Percentiles rank a stretch among this genome's conserved stretches.
Conservation (phyloP, 2,329 filamentous ascomycete species). For the Penicillium decumbens region DNA sequence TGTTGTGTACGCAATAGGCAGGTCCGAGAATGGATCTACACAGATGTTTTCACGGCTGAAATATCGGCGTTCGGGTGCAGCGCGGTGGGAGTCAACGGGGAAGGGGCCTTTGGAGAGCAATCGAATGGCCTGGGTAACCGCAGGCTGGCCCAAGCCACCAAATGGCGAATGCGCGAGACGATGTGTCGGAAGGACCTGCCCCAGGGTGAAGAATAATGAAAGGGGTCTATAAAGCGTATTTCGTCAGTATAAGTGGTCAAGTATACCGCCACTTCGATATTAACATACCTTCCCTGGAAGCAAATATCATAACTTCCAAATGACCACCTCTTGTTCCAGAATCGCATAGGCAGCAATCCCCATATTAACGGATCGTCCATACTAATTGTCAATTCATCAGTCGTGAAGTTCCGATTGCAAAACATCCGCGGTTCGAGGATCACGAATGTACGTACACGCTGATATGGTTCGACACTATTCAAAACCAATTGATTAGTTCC, state of each 20-base stretch:
- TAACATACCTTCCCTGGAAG: conserved; percentile 71
- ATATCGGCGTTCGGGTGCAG: conserved; percentile 31
- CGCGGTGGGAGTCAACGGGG: conserved; percentile 45
- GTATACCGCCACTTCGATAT: neutral
- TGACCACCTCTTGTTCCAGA: conserved; percentile 76
- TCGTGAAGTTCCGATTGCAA: conserved; percentile 12
- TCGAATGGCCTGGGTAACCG: conserved; percentile 77
- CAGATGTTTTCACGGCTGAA: conserved; percentile 42
- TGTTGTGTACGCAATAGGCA: conserved; percentile 40
- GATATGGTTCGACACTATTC: conserved; percentile 78
- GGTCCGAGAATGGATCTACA: conserved; percentile 46
- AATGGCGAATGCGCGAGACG: conserved; percentile 69
- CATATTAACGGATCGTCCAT: conserved; percentile 92
- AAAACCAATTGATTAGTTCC: conserved; percentile 2
- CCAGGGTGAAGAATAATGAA: conserved; percentile 77
- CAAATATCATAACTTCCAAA: conserved; percentile 94
- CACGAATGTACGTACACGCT: conserved; percentile 66
- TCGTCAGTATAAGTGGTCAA: conserved; percentile 1
- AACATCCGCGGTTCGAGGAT: conserved; percentile 11
- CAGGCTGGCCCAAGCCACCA: conserved; percentile 86
- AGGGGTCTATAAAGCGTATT: conserved; percentile 50
- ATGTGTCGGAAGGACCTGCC: conserved; percentile 87
- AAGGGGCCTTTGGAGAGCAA: conserved; percentile 68
- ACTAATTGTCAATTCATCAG: conserved; percentile 48
- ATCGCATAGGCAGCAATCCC: conserved; percentile 75